Base-by-base conservation (phyloP, 2,329 filamentous ascomycete species). In the Aureobasidium uvarum region DNA sequence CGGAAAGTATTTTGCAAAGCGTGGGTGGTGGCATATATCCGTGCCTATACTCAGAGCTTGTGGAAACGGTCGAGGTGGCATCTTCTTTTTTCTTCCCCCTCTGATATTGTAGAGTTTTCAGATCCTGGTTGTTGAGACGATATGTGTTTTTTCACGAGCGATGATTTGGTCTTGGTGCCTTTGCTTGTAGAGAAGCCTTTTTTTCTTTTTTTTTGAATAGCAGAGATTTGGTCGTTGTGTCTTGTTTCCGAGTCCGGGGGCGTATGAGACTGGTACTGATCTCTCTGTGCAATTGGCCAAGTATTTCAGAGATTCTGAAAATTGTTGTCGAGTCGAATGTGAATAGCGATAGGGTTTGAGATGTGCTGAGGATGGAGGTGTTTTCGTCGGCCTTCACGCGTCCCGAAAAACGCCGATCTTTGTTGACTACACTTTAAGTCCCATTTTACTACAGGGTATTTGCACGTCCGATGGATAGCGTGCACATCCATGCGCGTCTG, bases 21-120 rank as follows among this genome's bases (percentile, higher is more conserved):
- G 86, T 0, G 82, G 77, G 66, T 92, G 83, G 66, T 83, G 82
- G 75, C 90, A 92, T 65, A 96, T 89, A 74, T 96, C 92, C 55
- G 86, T 94, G 66, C 92, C 92, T 62, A 96, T 79, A 56, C 83
- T 82, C 16, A 94, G 73, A 0, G 86, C 80, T n/a, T 86, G 80
- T 1, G 88, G 87, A 70, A 93, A 91, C 0, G 79, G 78, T 46
- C 78, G 76, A 10, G 73, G 74, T 65, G 79, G 74, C 80, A 81
- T 81, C 23, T 46, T 46, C 18, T 46, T 20, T 23, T 14, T n/a
- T n/a, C n/a, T n/a, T n/a, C n/a, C n/a, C n/a, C 13, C 5, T 33
- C 11, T 31, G 18, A 7, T 43, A 18, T 43, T 2, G 18, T 31
- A 31, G 28, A 31, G 5, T 3, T 31, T 31, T 6, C 25, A 25